These are phyloP conservation scores for Trichoderma sp. DNA, from an alignment of 2,329 filamentous ascomycete genomes.

Conservation along the genomic window DNA sequence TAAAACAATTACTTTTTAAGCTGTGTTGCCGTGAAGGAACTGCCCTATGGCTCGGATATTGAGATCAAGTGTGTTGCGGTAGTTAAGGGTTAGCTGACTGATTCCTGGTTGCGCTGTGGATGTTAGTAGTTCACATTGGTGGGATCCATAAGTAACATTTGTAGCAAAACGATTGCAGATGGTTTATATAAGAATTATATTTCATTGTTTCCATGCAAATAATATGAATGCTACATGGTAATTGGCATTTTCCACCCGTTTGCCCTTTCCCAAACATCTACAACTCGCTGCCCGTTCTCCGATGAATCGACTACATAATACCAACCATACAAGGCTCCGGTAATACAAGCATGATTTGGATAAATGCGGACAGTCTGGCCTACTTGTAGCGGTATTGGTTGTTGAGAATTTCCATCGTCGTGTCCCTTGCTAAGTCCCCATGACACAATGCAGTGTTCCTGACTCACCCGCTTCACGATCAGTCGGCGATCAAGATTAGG, in stretches of 20 bases:
- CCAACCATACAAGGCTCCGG: background rate
- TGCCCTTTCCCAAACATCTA: background rate
- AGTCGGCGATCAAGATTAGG: background rate
- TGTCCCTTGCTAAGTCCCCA: background rate
- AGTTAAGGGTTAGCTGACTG: background rate
- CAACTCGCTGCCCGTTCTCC: background rate
- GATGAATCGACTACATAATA: background rate
- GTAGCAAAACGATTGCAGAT: background rate
- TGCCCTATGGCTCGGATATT: background rate
- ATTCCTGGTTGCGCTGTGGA: background rate
- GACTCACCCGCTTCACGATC: background rate
- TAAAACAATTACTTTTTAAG: background rate
- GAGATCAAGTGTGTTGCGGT: background rate
- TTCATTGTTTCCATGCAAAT: background rate
- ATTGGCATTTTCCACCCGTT: background rate
- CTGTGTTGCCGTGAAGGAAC: background rate
- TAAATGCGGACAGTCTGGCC: background rate
- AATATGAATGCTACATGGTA: background rate
- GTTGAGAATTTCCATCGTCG: background rate
- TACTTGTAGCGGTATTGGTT: background rate
- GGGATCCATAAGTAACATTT: background rate
- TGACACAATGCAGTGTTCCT: background rate
- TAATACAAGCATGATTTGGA: background rate
- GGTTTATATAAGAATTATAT: background rate
- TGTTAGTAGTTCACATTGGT: background rate